Conservation (phyloP, 2,329 filamentous ascomycete species). For the Fusarium continuum region DNA sequence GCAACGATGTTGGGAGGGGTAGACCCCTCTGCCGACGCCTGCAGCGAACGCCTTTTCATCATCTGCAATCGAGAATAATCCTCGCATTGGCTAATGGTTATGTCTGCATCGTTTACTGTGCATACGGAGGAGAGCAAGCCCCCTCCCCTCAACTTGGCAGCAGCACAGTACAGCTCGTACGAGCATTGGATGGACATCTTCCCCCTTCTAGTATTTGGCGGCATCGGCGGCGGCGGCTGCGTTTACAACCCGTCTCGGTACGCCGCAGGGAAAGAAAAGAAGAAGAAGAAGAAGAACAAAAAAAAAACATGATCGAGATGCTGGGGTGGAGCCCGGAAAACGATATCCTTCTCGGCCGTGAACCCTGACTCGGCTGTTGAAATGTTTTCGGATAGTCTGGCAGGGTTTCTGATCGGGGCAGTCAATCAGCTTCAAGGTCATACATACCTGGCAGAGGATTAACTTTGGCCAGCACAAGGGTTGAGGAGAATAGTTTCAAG, state of each 20-base stretch:
- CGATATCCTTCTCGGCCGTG: constrained; percentile 16
- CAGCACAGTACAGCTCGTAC: constrained; percentile 5
- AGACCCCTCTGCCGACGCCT: constrained; percentile 7
- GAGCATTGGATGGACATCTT: not conserved
- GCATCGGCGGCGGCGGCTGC: constrained; percentile 16
- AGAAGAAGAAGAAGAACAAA: not conserved
- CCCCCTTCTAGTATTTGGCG: constrained; percentile 19
- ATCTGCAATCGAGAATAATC: constrained; percentile 20
- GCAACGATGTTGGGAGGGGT: constrained; percentile 7
- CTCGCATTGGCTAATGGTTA: constrained; percentile 1
- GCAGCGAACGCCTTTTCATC: constrained; percentile 27
- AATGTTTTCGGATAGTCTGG: constrained; percentile 24
- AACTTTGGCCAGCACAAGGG: constrained; percentile 17
- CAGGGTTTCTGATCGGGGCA: constrained; percentile 13
- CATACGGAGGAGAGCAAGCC: constrained; percentile 7
- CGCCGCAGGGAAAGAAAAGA: constrained; percentile 4
- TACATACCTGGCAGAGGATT: constrained; percentile 11
- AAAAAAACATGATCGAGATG: constrained; percentile 12
- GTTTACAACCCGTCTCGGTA: constrained; percentile 6
- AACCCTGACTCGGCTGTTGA: constrained; percentile 29
- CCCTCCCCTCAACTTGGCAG: not conserved
- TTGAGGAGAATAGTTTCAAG: constrained; percentile 19
- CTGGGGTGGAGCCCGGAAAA: constrained; percentile 20
- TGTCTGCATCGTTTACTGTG: constrained; percentile 17
- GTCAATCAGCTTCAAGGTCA: constrained; percentile 14